These are phyloP conservation scores for Solanum megistacrolobum DNA, from an alignment of 257 asterid genomes.

Conservation along the genomic window DNA sequence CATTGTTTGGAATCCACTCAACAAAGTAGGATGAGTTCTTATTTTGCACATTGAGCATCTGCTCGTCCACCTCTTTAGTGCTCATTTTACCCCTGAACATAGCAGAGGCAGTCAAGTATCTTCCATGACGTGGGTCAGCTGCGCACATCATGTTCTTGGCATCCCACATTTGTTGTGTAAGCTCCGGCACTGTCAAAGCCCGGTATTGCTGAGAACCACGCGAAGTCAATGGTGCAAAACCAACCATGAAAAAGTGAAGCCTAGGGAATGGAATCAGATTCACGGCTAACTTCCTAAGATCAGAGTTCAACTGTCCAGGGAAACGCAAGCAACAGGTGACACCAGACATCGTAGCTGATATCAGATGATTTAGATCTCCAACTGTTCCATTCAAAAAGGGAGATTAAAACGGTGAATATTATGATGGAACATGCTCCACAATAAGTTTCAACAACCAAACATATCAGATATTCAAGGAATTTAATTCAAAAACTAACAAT, in stretches of 20 bases:
- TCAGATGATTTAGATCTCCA: background rate
- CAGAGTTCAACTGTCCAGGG: conserved; percentile 3
- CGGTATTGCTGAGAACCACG: conserved; percentile 6
- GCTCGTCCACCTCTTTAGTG: background rate
- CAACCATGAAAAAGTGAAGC: conserved; percentile 2
- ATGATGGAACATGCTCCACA: background rate
- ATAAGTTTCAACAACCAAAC: background rate
- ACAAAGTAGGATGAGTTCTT: conserved; percentile 5
- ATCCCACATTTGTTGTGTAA: background rate
- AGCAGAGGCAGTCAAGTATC: conserved; percentile 2
- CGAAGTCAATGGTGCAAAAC: background rate
- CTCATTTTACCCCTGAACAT: conserved; percentile 30
- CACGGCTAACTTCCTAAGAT: background rate
- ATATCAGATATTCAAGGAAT: background rate
- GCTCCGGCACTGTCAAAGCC: background rate
- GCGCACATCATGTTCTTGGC: conserved; percentile 4
- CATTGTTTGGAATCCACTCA: conserved; percentile 30
- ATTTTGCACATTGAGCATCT: background rate
- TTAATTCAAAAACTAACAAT: background rate
- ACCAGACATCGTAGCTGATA: conserved; percentile 2
- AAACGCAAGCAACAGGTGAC: background rate
- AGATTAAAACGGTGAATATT: background rate
- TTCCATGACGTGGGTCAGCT: background rate
- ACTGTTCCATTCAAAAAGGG: background rate
- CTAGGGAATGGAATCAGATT: conserved; percentile 1